phyloP scores from a whole-genome alignment of 148 eudicot genomes.

The Spergularia bocconei region DNA sequence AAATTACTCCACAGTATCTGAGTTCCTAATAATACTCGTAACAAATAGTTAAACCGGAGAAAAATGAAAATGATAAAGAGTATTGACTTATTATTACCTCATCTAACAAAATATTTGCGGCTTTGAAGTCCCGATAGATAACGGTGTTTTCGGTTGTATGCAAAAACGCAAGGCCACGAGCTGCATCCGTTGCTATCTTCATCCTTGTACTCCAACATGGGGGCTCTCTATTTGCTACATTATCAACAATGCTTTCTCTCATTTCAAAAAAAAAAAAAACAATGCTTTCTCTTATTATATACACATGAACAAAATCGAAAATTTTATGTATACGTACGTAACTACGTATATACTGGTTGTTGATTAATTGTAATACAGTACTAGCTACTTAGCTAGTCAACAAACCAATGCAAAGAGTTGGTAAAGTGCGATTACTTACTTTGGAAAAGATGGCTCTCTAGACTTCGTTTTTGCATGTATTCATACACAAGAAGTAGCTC shows the following conservation, averaged over 20 bases:
- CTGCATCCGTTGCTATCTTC: constrained; percentile 77
- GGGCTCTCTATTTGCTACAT: constrained; percentile 53
- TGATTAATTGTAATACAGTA: no score
- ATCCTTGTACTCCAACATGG: constrained; percentile 64
- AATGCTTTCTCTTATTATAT: no score
- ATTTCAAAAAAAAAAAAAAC: no score
- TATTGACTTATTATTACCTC: constrained; percentile 28
- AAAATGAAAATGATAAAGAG: background rate
- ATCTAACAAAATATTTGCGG: constrained; percentile 74
- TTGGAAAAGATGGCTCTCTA: constrained; percentile 63
- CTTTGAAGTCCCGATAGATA: constrained; percentile 81
- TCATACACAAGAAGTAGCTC: constrained; percentile 72
- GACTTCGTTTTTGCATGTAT: constrained; percentile 56
- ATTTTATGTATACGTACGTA: background rate
- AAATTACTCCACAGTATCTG: no score
- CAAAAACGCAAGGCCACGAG: constrained; percentile 70
- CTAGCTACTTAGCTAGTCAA: no score
- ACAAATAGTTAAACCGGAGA: no score
- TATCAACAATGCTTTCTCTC: background rate
- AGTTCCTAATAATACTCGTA: no score
- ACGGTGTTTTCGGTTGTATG: constrained; percentile 79
- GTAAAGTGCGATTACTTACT: constrained; percentile 32
- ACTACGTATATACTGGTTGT: no score
- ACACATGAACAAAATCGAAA: background rate
- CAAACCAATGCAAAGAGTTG: background rate